phyloP scores from a whole-genome alignment of 192 early-diverging fungal genomes.

The Rhizoclosmatium sp. region DNA sequence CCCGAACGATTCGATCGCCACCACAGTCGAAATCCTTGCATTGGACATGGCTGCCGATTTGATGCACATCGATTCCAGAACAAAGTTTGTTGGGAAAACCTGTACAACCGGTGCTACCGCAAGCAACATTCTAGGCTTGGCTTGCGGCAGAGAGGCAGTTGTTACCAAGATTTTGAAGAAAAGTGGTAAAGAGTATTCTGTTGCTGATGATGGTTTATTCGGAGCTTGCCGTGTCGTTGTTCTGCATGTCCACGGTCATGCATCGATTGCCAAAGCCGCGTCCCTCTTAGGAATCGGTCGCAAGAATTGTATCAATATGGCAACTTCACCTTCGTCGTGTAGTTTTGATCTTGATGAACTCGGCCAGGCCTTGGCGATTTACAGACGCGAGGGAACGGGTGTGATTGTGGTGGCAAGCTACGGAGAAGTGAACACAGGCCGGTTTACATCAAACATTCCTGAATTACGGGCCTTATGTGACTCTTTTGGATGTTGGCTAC shows the following conservation, averaged over 20 bases:
- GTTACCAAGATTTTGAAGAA: slow-evolving; percentile 25
- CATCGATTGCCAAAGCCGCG: slow-evolving; percentile 60
- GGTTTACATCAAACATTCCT: slow-evolving; percentile 46
- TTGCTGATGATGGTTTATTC: slow-evolving; percentile 53
- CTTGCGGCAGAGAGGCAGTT: slow-evolving; percentile 51
- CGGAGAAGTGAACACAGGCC: slow-evolving; percentile 68
- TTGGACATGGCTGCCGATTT: slow-evolving; percentile 59
- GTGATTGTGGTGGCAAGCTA: slow-evolving; percentile 56
- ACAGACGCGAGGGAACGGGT: slow-evolving; percentile 29
- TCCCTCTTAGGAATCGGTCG: slow-evolving; percentile 60
- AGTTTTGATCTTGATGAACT: slow-evolving; percentile 30
- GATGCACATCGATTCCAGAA: slow-evolving; percentile 48
- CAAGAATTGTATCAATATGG: slow-evolving; percentile 53
- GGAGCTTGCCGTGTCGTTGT: slow-evolving; percentile 7
- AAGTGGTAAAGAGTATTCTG: slow-evolving; percentile 39
- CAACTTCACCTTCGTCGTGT: neutral
- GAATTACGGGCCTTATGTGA: slow-evolving; percentile 52
- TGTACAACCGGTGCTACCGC: slow-evolving; percentile 66
- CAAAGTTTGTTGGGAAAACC: slow-evolving; percentile 50
- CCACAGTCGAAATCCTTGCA: slow-evolving; percentile 48
- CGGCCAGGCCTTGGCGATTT: slow-evolving; percentile 18
- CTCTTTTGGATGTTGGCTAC: slow-evolving; percentile 58
- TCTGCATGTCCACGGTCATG: slow-evolving; percentile 51
- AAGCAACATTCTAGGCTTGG: slow-evolving; percentile 61
- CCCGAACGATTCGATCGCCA: slow-evolving; percentile 48